Percentiles rank a stretch among this genome's conserved stretches.
Conservation (phyloP, 352 stramenopile genomes). For the Thalassiosira ordinaria region DNA sequence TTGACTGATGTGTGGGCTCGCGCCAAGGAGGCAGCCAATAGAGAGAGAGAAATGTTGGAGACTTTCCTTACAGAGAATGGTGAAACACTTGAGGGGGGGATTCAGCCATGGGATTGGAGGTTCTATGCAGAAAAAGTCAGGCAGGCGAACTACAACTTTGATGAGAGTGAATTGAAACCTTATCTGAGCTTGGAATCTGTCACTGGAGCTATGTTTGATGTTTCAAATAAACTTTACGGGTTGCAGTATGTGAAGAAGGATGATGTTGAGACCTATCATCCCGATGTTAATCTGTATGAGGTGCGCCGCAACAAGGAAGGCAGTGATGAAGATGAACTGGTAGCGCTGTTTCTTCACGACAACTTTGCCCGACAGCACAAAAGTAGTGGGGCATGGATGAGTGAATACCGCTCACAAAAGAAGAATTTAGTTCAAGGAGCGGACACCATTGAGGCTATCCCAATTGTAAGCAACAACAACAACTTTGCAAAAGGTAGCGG, state of each 20-base stretch:
- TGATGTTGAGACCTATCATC: slow-evolving; percentile 82
- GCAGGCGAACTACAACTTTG: slow-evolving; percentile 80
- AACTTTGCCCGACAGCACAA: slow-evolving; percentile 82
- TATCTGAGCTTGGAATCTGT: slow-evolving; percentile 83
- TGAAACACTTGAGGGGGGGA: slow-evolving; percentile 62
- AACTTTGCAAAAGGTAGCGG: slow-evolving; percentile 81
- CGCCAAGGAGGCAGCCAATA: slow-evolving; percentile 77
- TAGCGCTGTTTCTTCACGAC: slow-evolving; percentile 85
- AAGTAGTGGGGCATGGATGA: slow-evolving; percentile 74
- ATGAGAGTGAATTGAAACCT: slow-evolving; percentile 83
- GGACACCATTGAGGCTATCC: slow-evolving; percentile 67
- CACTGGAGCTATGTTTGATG: slow-evolving; percentile 79
- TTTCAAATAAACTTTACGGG: slow-evolving; percentile 83
- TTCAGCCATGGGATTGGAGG: slow-evolving; percentile 86
- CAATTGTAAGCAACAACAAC: slow-evolving; percentile 86
- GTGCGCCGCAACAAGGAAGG: slow-evolving; percentile 59
- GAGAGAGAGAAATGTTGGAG: slow-evolving; percentile 75
- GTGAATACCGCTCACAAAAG: slow-evolving; percentile 75
- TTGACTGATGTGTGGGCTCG: slow-evolving; percentile 78
- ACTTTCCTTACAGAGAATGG: slow-evolving; percentile 67
- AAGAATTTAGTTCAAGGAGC: slow-evolving; percentile 63
- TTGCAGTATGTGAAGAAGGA: slow-evolving; percentile 71
- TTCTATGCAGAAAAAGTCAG: slow-evolving; percentile 85
- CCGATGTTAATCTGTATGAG: slow-evolving; percentile 85
- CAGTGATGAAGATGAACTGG: slow-evolving; percentile 60